These are phyloP conservation scores for Chaetomium fimeti DNA, from an alignment of 495 filamentous ascomycete species.

Conservation along the genomic window DNA sequence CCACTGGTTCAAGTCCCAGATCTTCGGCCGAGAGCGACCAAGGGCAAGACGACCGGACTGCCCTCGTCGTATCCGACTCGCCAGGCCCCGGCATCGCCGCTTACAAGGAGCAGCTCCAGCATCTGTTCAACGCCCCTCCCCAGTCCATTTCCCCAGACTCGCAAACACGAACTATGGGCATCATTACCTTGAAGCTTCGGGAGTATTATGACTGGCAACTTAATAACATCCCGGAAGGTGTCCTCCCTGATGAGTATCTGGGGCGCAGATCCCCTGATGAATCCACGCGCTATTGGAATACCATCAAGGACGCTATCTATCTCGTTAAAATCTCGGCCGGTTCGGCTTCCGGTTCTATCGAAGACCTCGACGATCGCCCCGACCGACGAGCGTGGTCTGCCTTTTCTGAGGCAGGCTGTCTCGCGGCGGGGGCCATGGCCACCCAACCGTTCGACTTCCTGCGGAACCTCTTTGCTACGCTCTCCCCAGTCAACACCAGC, in stretches of 20 bases:
- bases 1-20: constrained; percentile 22
- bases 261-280: constrained; percentile 24
- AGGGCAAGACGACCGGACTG: neutral
- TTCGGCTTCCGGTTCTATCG: constrained; percentile 5
- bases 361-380: constrained; percentile 22
- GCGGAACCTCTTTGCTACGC: constrained; percentile 35
- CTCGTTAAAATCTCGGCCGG: constrained; percentile 34
- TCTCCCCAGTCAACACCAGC: constrained; percentile 35
- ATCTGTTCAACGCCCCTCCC: constrained; percentile 27
- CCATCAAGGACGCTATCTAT: constrained; percentile 37
- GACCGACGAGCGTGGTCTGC: constrained; percentile 33
- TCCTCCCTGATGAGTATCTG: constrained; percentile 35
- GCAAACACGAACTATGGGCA: constrained; percentile 27
- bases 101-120: constrained; percentile 29
- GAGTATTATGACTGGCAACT: constrained; percentile 39
- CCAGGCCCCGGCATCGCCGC: constrained; percentile 23
- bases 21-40: constrained; percentile 21
- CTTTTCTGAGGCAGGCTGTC: constrained; percentile 28
- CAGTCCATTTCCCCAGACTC: constrained; percentile 25
- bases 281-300: constrained; percentile 34
- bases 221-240: constrained; percentile 29
- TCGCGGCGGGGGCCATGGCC: constrained; percentile 34
- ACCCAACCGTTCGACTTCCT: constrained; percentile 37
- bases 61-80: constrained; percentile 15
- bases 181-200: constrained; percentile 32